Conservation (phyloP, 176 grass and related monocot species). For the Sorghum bicolor region DNA sequence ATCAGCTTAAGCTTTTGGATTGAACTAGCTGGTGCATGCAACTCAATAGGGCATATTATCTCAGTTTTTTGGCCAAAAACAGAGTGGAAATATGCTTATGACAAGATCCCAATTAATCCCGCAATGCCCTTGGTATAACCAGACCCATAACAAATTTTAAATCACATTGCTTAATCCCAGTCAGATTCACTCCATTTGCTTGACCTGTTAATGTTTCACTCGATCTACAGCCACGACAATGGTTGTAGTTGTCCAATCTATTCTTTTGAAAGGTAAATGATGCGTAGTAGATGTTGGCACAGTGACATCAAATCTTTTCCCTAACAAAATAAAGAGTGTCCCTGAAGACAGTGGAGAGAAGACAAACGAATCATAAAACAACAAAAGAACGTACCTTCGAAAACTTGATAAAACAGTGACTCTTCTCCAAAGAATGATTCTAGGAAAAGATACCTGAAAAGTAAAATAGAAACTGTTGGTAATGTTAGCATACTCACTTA, state of each 20-base stretch:
- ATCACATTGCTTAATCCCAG: neutral
- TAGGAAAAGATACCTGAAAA: conserved; percentile 76
- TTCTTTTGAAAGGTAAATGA: neutral
- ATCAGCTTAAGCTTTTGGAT: too few relatives aligned
- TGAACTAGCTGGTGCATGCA: too few relatives aligned
- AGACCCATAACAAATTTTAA: neutral
- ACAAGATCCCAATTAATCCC: neutral
- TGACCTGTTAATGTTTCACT: neutral
- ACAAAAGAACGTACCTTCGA: conserved; percentile 50
- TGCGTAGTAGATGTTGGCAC: neutral
- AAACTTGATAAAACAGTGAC: conserved; percentile 70
- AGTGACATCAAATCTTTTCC: neutral
- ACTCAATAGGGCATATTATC: neutral
- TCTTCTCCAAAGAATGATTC: conserved; percentile 76
- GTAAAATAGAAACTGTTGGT: conserved; percentile 12
- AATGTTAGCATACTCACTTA: conserved; percentile 1
- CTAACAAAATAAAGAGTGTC: conserved; percentile 17
- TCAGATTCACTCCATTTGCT: neutral
- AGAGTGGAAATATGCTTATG: neutral
- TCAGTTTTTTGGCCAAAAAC: neutral
- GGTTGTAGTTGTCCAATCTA: neutral
- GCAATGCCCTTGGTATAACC: neutral
- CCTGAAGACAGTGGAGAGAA: conserved; percentile 13
- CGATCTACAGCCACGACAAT: neutral
- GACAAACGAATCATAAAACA: neutral